Base-by-base conservation (phyloP, 1,139 yeast species). In the Eremothecium gossypii region DNA sequence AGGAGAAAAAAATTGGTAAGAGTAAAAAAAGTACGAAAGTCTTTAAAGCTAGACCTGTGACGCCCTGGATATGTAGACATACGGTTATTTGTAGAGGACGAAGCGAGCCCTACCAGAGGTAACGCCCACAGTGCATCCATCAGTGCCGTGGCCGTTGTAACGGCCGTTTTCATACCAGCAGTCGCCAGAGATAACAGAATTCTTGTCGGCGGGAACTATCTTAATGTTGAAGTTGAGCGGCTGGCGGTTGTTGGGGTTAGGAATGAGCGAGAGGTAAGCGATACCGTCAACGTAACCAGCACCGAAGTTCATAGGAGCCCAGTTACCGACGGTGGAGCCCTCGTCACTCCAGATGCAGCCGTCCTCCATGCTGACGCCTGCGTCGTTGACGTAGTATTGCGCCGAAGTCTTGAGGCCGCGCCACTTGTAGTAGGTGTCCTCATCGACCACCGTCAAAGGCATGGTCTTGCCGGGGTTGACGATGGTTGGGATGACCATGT, bases 231-330 rank as follows among this genome's bases (percentile, higher is more conserved):
- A 91, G 76, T 86, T 85, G 60, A 91, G 83, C 47, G 87, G 67
- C 37, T 73, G 66, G 40, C 64, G 58, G 74, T 85, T 86, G 78
- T 86, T 86, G 61, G 96, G 96, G 72, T 89, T 89, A 66, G 97
- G 96, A 68, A 87, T 85, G 68, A 91, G 72, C 12, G 96, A 85
- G 60, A 91, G 72, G 76, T 86, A 91, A 47, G 96, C 73, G 52
- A 76, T 70, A 54, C 95, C 95, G 54, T 69, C 68, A 51, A 84
- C 73, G 68, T 74, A 72, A 61, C 97, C 97, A 46, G 97, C 85
- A 65, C 98, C 98, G 56, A 91, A 76, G 68, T 82, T 86, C 55
- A 91, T 74, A 56, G 98, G 98, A 52, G 98, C 95, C 95, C 96
- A 91, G 83, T 91, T 91, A 69, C 97, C 97, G 53, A 83, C 70